Evolutionary conservation across 208 protist species (phyloP).

Genomic region (Borovskyia barvae): DNA sequence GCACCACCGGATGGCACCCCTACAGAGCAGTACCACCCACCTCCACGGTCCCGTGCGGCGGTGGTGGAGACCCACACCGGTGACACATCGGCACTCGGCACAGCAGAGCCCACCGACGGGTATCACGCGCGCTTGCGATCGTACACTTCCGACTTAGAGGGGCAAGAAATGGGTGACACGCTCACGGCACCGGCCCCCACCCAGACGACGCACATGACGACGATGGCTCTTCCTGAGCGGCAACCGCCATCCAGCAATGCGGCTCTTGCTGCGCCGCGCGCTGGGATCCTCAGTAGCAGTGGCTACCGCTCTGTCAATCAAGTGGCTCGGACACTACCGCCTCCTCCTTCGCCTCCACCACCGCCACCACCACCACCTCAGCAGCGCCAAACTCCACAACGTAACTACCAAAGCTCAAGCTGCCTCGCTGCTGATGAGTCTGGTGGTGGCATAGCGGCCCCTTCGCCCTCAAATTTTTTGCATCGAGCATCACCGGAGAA

Average conservation of each 20-base stretch:
- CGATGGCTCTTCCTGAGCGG: neutral
- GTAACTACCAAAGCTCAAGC: no score
- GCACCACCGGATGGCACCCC: slow-evolving; percentile 18
- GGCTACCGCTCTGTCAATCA: slow-evolving; percentile 22
- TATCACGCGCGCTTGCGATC: slow-evolving; percentile 24
- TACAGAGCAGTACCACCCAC: slow-evolving; percentile 20
- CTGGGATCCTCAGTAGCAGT: slow-evolving; percentile 12
- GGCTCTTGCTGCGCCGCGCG: no score
- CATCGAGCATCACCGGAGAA: no score
- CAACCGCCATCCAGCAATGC: no score
- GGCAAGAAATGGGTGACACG: slow-evolving; percentile 2
- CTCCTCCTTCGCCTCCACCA: neutral
- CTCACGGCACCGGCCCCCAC: slow-evolving; percentile 8
- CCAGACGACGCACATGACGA: neutral
- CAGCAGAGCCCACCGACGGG: neutral
- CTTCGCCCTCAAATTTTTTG: no score
- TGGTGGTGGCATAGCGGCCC: no score
- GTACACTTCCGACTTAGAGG: slow-evolving; percentile 18
- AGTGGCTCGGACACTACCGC: no score
- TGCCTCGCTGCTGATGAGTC: no score
- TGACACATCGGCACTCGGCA: neutral
- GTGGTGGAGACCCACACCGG: no score
- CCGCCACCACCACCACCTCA: neutral
- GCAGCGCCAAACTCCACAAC: no score
- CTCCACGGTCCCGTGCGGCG: neutral